Conservation (phyloP, 441 rosid species). For the Eutrema salsugineum region DNA sequence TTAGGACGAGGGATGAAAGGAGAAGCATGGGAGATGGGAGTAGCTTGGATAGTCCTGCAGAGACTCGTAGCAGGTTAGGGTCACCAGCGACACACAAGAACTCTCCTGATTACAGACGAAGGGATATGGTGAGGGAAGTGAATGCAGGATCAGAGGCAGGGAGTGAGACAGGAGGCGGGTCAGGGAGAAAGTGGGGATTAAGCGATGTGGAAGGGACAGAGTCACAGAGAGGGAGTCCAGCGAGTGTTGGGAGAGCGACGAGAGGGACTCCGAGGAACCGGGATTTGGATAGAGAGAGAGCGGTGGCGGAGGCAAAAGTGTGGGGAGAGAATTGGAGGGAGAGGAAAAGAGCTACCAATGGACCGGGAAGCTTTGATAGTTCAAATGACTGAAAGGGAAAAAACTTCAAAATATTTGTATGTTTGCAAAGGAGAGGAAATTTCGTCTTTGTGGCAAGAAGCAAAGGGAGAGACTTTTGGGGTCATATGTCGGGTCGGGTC, state of each 20-base stretch:
- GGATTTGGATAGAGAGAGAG: constrained; percentile 91
- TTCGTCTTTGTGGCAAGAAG: constrained; percentile 17
- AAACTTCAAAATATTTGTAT: constrained; percentile 32
- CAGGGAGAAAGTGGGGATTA: constrained; percentile 80
- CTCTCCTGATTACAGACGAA: constrained; percentile 83
- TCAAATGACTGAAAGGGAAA: constrained; percentile 50
- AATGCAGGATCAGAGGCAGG: constrained; percentile 55
- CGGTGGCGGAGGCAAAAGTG: constrained; percentile 95
- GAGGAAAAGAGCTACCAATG: constrained; percentile 66
- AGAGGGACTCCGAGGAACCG: constrained; percentile 82
- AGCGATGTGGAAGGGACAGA: constrained; percentile 64
- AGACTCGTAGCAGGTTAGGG: constrained; percentile 46
- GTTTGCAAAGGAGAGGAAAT: constrained; percentile 35
- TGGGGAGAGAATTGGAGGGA: constrained; percentile 99
- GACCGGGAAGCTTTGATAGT: constrained; percentile 58
- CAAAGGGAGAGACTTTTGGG: constrained; percentile 5
- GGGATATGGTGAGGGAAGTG: constrained; percentile 57
- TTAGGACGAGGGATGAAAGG: constrained; percentile 64
- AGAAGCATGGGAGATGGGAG: constrained; percentile 64
- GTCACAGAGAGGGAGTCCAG: constrained; percentile 74
- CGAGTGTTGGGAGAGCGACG: constrained; percentile 46
- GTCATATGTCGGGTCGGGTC: constrained; percentile 15
- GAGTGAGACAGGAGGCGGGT: constrained; percentile 69
- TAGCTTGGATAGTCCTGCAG: constrained; percentile 68
- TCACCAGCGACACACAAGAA: constrained; percentile 76